phyloP scores from a whole-genome alignment of 2,329 filamentous ascomycete genomes.

The Pyricularia sp. region DNA sequence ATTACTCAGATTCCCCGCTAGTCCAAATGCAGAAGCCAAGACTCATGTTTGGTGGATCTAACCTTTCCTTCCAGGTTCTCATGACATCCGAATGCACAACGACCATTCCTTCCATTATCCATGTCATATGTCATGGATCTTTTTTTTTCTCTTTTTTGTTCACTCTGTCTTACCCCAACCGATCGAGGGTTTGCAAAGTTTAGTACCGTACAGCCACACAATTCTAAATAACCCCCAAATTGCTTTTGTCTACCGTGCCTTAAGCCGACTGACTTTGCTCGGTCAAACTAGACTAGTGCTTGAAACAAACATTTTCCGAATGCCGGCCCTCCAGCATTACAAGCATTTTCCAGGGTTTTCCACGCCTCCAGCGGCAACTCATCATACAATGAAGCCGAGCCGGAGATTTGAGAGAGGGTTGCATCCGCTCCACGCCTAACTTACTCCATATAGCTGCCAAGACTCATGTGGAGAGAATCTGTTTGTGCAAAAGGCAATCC shows the following conservation, averaged over 20 bases:
- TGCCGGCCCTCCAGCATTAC: background rate
- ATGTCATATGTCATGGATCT: background rate
- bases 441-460: background rate
- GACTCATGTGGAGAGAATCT: background rate
- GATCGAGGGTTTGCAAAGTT: background rate
- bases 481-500: background rate
- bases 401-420: background rate
- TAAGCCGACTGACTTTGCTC: background rate
- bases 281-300: background rate
- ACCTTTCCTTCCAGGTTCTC: background rate
- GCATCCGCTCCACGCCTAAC: background rate
- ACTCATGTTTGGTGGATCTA: slow-evolving; percentile 9
- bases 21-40: slow-evolving; percentile 12
- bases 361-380: background rate
- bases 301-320: background rate
- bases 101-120: background rate
- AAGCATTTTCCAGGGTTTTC: background rate
- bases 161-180: no score
- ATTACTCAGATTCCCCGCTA: background rate
- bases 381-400: background rate
- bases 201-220: background rate
- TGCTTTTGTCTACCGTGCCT: background rate
- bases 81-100: background rate
- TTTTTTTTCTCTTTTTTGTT: background rate
- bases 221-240: background rate